A percentile compares a stretch with the other conserved stretches of the same genome.
Evolutionary conservation across 2,329 filamentous ascomycete genomes (phyloP).

Genomic region (Colletotrichum sidae): DNA sequence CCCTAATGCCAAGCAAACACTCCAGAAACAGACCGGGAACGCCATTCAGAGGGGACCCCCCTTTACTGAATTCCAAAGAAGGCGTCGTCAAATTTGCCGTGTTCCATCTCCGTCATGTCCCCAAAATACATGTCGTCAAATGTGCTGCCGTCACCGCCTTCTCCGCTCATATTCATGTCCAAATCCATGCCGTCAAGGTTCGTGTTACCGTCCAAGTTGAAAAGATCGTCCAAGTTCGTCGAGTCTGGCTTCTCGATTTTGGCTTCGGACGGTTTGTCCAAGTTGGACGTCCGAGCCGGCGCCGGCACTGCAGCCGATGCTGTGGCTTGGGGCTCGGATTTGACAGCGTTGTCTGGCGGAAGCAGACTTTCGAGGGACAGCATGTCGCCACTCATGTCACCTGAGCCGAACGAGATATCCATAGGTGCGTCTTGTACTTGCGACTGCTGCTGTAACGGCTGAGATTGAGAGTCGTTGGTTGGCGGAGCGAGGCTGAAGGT

Average conservation of each 20-base stretch:
- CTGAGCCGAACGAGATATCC: conserved; percentile 57
- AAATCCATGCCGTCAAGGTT: conserved; percentile 54
- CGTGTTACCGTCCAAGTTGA: conserved; percentile 55
- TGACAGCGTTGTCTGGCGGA: conserved; percentile 39
- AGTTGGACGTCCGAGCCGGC: conserved; percentile 23
- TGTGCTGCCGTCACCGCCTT: conserved; percentile 52
- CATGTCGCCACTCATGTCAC: conserved; percentile 46
- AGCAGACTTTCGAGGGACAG: conserved; percentile 47
- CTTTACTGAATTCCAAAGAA: conserved; percentile 54
- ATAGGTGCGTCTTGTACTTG: conserved; percentile 54
- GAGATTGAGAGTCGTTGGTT: conserved; percentile 45
- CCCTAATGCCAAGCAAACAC: too few relatives aligned
- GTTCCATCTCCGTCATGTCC: conserved; percentile 55
- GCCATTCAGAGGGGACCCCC: neutral
- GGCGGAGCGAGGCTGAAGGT: conserved; percentile 64
- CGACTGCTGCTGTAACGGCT: conserved; percentile 25
- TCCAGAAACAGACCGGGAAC: too few relatives aligned
- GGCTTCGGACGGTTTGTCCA: conserved; percentile 35
- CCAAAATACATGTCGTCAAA: conserved; percentile 65
- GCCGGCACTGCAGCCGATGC: conserved; percentile 19
- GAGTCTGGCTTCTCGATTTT: conserved; percentile 43
- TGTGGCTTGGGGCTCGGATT: conserved; percentile 32
- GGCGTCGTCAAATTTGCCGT: conserved; percentile 59
- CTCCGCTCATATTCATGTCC: conserved; percentile 48
- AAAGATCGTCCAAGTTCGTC: conserved; percentile 59